Evolutionary conservation across 345 rosid species (phyloP), one percentile per base, ranked within the genome.

Genomic region (Excoecaria agallocha): DNA sequence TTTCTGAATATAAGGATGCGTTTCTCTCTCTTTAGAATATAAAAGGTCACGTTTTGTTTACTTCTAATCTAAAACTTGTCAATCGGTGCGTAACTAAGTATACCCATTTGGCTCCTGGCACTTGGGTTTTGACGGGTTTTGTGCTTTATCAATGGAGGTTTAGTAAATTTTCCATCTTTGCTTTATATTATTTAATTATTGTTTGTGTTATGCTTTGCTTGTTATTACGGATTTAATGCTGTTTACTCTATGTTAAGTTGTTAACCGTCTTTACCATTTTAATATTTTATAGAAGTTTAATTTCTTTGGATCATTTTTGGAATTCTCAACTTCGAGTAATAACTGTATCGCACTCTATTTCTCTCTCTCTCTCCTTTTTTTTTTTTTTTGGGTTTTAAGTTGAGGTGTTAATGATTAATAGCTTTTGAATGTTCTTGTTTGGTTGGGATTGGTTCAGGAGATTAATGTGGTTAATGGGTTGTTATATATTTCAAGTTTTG

Each of bases 1-100:
- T 68, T 35, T 54, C 22, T 61, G 22, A 11, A 22, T 54, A 10
- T n/a, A 12, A 10, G 8, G 9, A 12, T 37, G 50, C 6, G 60
- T 59, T 13, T 64, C 13, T 64, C 30, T 46, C 59, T 63, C 72
- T 75, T 46, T 35, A 59, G 70, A 56, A 9, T 66, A 5, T 73
- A 49, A 16, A 75, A 19, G 71, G 68, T 79, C 81, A 72, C 74
- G 87, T 81, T 76, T 85, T 71, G 82, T 71, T 78, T 71, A 41
- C 71, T 80, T 78, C 61, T 64, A 62, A 76, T 76, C 79, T 54
- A 15, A 51, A 38, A 77, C 69, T 17, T 66, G 81, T 48, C 54
- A 82, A 80, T 82, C 79, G 78, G 74, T 73, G 82, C 78, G 72
- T 79, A 73, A 72, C 73, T 41, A 66, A 56, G 77, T 50, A 76